These are phyloP conservation scores for Trypanosoma melophagium DNA, from an alignment of 208 protist genomes.

Conservation along the genomic window DNA sequence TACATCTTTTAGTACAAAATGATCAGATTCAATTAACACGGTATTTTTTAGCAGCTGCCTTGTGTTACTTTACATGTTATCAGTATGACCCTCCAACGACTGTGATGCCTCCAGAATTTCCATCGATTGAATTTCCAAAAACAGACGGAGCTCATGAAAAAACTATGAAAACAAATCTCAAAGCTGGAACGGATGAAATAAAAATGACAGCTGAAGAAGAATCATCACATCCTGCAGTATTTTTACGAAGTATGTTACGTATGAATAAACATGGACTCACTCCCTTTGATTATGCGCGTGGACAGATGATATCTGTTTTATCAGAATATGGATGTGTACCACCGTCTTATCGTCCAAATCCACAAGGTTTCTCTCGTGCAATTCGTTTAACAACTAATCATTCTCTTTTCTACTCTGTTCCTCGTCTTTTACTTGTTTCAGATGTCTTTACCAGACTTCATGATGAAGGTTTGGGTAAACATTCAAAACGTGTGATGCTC, in stretches of 20 bases:
- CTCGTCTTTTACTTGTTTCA: conserved; percentile 62
- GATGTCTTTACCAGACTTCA: conserved; percentile 53
- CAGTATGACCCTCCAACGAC: conserved; percentile 40
- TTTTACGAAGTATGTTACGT: conserved; percentile 69
- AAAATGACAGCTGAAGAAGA: conserved; percentile 13
- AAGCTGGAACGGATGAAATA: not conserved
- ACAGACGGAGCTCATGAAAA: not conserved
- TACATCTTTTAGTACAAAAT: conserved; percentile 81
- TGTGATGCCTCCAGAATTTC: conserved; percentile 39
- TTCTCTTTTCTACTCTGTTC: conserved; percentile 32
- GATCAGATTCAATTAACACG: conserved; percentile 71
- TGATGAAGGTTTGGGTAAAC: conserved; percentile 28
- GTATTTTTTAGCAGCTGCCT: conserved; percentile 70
- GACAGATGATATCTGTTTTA: conserved; percentile 72
- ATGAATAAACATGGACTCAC: conserved; percentile 72
- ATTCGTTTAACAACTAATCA: conserved; percentile 19
- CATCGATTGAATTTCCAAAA: conserved; percentile 23
- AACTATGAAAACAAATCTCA: not conserved
- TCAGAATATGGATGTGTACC: conserved; percentile 78
- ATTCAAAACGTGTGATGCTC: not conserved
- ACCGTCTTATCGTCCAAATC: conserved; percentile 76
- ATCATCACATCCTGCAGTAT: conserved; percentile 33
- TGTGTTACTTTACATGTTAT: conserved; percentile 58
- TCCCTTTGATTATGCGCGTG: conserved; percentile 79
- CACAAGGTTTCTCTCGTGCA: conserved; percentile 41